phyloP scores from a whole-genome alignment of 805 yeast genomes.

The Barnettozyma wickerhamii region DNA sequence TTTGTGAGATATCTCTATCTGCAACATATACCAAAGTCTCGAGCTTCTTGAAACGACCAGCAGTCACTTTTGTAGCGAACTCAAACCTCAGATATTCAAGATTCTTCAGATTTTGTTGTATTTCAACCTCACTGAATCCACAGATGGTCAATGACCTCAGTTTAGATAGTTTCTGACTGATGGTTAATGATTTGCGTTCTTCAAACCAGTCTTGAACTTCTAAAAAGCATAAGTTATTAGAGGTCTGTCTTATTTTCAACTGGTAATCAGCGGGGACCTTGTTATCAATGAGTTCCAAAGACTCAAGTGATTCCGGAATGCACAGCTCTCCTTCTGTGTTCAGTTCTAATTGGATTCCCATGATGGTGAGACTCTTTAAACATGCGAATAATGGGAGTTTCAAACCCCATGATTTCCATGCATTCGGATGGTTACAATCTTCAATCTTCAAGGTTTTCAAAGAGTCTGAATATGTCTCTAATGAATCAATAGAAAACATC shows the following conservation, averaged over 20 bases:
- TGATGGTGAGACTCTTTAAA: background rate
- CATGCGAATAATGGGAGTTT: background rate
- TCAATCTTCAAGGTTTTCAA: background rate
- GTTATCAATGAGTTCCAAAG: background rate
- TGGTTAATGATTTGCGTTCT: background rate
- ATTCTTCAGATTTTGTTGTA: background rate
- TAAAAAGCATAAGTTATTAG: background rate
- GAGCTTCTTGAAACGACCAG: too few relatives aligned
- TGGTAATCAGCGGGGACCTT: too few relatives aligned
- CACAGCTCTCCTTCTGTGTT: background rate
- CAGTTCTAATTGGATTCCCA: background rate
- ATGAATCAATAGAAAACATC: background rate
- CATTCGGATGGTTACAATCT: conserved; percentile 1
- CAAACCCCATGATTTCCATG: background rate
- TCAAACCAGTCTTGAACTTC: background rate
- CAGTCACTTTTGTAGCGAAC: too few relatives aligned
- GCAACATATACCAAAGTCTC: too few relatives aligned
- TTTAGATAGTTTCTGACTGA: background rate
- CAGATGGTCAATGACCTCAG: background rate
- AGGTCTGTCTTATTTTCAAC: too few relatives aligned
- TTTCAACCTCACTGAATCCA: background rate
- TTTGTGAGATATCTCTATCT: too few relatives aligned
- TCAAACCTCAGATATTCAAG: background rate
- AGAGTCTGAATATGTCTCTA: background rate
- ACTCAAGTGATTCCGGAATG: background rate